Evolutionary conservation across 1,284 basidiomycete genomes (phyloP).

Genomic region (Sporisorium exsertum): DNA sequence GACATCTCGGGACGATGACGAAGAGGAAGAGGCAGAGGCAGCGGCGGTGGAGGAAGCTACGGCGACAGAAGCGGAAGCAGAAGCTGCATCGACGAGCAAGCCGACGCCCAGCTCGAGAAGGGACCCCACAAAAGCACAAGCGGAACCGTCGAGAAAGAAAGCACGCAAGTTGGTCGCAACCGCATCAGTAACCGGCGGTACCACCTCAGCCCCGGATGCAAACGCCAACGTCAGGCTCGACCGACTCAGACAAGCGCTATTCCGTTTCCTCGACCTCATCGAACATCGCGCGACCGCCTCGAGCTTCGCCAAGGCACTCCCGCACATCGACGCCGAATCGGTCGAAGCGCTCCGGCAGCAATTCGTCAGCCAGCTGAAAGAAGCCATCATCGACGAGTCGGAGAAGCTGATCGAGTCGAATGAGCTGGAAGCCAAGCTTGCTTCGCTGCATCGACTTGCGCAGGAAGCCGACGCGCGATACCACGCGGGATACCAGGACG

Average conservation of each 20-base stretch:
- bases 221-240: slow-evolving; percentile 45
- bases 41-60: slow-evolving; percentile 12
- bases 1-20: neutral
- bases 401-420: slow-evolving; percentile 54
- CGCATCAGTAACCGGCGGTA: neutral
- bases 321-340: slow-evolving; percentile 43
- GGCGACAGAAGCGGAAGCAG: slow-evolving; percentile 8
- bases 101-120: slow-evolving; percentile 12
- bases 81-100: slow-evolving; percentile 12
- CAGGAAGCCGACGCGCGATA: slow-evolving; percentile 58
- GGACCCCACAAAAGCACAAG: slow-evolving; percentile 5
- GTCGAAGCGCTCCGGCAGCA: slow-evolving; percentile 51
- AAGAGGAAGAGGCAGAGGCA: slow-evolving; percentile 10
- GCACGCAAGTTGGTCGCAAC: slow-evolving; percentile 19
- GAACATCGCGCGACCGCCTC: slow-evolving; percentile 53
- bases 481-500: slow-evolving; percentile 25
- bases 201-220: neutral
- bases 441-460: slow-evolving; percentile 48
- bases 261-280: slow-evolving; percentile 58
- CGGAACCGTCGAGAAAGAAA: slow-evolving; percentile 17
- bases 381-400: slow-evolving; percentile 51
- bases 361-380: slow-evolving; percentile 57
- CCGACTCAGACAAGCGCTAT: slow-evolving; percentile 55
- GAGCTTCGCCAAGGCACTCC: slow-evolving; percentile 50
- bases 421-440: slow-evolving; percentile 51